Evolutionary conservation across 2,329 filamentous ascomycete species (phyloP).

Genomic region (Claviceps pazoutovae): DNA sequence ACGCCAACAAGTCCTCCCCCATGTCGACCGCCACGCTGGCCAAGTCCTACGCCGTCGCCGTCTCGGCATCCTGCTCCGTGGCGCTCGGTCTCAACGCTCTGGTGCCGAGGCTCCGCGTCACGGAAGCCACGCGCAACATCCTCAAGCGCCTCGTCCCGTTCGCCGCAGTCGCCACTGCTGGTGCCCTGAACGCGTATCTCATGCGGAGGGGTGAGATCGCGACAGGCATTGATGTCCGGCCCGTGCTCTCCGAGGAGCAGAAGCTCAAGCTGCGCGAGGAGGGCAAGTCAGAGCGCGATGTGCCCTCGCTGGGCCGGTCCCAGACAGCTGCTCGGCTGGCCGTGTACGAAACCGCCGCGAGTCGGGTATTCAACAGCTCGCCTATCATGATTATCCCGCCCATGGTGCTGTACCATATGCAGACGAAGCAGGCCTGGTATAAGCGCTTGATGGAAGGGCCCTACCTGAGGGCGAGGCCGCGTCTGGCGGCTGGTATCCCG

Average conservation of each 20-base stretch:
- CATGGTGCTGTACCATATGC: slow-evolving; percentile 68
- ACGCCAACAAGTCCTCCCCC: slow-evolving; percentile 93
- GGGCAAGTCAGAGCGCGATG: slow-evolving; percentile 49
- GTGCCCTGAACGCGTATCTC: slow-evolving; percentile 86
- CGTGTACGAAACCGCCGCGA: slow-evolving; percentile 84
- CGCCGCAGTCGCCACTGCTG: slow-evolving; percentile 82
- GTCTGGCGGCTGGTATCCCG: slow-evolving; percentile 40
- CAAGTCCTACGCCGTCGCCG: slow-evolving; percentile 83
- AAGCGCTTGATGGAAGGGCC: slow-evolving; percentile 40
- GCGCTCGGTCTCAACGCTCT: slow-evolving; percentile 83
- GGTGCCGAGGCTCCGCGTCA: slow-evolving; percentile 72
- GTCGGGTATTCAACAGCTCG: slow-evolving; percentile 81
- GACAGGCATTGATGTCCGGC: slow-evolving; percentile 83
- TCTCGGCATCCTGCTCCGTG: slow-evolving; percentile 85
- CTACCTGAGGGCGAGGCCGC: slow-evolving; percentile 67
- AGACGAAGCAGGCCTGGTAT: slow-evolving; percentile 35
- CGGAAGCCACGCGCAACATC: slow-evolving; percentile 60
- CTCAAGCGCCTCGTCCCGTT: slow-evolving; percentile 87
- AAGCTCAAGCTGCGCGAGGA: slow-evolving; percentile 41
- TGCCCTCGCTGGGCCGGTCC: slow-evolving; percentile 68
- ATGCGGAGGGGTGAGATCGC: slow-evolving; percentile 97
- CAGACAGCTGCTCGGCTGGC: slow-evolving; percentile 78
- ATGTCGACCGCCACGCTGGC: slow-evolving; percentile 67
- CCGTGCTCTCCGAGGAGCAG: slow-evolving; percentile 58
- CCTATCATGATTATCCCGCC: slow-evolving; percentile 96